Percentiles rank a stretch among this genome's conserved stretches.
Evolutionary conservation across 2,329 filamentous ascomycete species (phyloP).

Genomic region (Botrytis pseudocinerea): DNA sequence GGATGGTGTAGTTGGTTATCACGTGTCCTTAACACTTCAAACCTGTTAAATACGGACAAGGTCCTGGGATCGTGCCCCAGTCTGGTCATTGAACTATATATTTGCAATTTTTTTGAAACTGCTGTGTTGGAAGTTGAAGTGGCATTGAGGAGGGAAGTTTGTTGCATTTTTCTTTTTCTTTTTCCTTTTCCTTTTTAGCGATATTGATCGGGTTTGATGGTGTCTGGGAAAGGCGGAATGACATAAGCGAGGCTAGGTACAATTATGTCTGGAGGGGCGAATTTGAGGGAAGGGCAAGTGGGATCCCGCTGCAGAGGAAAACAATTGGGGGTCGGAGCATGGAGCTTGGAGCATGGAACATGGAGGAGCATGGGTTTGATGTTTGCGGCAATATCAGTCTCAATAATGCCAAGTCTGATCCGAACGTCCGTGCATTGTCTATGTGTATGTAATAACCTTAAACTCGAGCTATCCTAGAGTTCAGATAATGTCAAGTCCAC

Average conservation of each 20-base stretch:
- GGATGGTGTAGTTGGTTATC: constrained; percentile 26
- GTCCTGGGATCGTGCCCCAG: constrained; percentile 14
- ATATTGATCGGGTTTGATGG: not conserved
- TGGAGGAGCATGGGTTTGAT: not conserved
- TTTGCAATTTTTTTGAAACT: not conserved
- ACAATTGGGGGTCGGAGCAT: not conserved
- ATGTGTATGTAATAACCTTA: constrained; percentile 1
- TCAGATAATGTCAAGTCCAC: not conserved
- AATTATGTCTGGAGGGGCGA: not conserved
- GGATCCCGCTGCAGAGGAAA: not conserved
- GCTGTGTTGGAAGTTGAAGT: no score
- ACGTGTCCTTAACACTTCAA: constrained; percentile 20
- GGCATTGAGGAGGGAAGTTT: not conserved
- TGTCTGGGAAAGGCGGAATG: not conserved
- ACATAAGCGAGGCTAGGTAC: not conserved
- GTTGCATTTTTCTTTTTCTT: not conserved
- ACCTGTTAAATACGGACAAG: constrained; percentile 11
- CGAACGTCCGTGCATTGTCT: constrained; percentile 4
- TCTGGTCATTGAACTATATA: not conserved
- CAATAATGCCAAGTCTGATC: not conserved
- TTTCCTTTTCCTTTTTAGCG: not conserved
- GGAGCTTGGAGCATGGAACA: not conserved
- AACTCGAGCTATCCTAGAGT: not conserved
- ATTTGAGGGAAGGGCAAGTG: not conserved
- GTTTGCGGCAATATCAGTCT: not conserved